Percentiles rank a stretch among this genome's conserved stretches.
These are phyloP conservation scores for Linnemannia exigua DNA, from an alignment of 192 early-diverging fungal species.

Conservation along the genomic window DNA sequence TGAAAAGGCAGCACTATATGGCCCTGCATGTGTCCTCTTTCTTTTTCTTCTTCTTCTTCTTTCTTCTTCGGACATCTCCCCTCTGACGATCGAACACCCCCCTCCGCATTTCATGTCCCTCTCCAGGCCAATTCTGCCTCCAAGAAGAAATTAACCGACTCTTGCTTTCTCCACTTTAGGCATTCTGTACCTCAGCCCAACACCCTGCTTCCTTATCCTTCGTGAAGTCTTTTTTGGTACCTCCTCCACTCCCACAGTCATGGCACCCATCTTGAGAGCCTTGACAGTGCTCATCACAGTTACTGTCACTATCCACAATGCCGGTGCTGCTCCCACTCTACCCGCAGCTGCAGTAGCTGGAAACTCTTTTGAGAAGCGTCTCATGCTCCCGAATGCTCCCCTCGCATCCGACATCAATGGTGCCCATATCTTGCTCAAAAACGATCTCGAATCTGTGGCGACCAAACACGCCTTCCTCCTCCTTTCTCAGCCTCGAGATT, in stretches of 20 bases:
- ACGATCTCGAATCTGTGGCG: conserved; percentile 2
- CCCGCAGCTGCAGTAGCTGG: neutral
- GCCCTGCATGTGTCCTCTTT: no score
- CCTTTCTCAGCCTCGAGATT: conserved; percentile 7
- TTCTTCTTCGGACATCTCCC: neutral
- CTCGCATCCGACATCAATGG: neutral
- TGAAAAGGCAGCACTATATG: no score
- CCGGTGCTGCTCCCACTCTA: neutral
- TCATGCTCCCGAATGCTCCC: neutral
- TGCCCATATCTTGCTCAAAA: neutral
- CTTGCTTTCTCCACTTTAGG: neutral
- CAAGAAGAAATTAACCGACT: no score
- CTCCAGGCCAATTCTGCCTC: no score
- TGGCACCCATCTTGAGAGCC: neutral
- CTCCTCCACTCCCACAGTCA: neutral
- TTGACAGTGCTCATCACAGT: neutral
- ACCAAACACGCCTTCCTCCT: conserved; percentile 6
- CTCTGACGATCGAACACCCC: neutral
- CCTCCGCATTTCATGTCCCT: no score
- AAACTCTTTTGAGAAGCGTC: conserved; percentile 1
- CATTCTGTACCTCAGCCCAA: neutral
- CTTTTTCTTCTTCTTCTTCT: neutral
- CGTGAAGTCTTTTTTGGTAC: no score
- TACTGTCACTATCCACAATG: neutral
- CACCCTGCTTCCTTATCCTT: no score